phyloP scores from a whole-genome alignment of 176 grass and related monocot species.

The Avena sativa region DNA sequence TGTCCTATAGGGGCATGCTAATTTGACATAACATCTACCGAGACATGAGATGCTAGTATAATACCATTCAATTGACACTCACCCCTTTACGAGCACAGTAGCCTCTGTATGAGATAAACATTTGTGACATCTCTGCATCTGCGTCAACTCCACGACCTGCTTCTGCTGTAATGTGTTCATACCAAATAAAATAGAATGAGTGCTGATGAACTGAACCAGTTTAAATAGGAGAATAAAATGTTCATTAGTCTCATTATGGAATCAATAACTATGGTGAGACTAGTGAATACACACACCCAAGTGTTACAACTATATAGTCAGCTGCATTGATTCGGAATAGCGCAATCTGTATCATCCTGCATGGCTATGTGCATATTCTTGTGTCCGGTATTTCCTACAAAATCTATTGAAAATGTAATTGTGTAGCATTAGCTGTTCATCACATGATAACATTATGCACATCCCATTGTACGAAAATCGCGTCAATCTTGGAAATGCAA shows the following conservation, averaged over 20 bases:
- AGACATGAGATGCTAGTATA: not conserved
- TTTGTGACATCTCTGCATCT: slow-evolving; percentile 63
- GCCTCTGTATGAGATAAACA: slow-evolving; percentile 77
- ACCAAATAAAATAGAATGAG: slow-evolving; percentile 28
- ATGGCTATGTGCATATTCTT: not conserved
- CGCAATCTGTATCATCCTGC: not conserved
- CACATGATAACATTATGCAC: not conserved
- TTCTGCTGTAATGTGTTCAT: slow-evolving; percentile 54
- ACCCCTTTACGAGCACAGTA: slow-evolving; percentile 94
- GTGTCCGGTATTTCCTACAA: not conserved
- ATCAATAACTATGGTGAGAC: not conserved
- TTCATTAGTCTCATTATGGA: not conserved
- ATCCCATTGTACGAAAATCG: not conserved
- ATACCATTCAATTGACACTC: slow-evolving; percentile 36
- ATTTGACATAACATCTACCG: slow-evolving; percentile 14
- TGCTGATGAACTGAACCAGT: not conserved
- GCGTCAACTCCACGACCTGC: slow-evolving; percentile 48
- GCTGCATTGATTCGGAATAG: not conserved
- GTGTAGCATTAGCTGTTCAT: not conserved
- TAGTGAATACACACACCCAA: not conserved
- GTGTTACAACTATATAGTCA: not conserved
- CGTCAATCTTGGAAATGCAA: not conserved
- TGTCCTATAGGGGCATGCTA: not conserved
- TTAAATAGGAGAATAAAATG: slow-evolving; percentile 18
- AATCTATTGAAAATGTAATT: not conserved